These are phyloP conservation scores for Linum trigynum DNA, from an alignment of 345 rosid genomes.

Conservation along the genomic window DNA sequence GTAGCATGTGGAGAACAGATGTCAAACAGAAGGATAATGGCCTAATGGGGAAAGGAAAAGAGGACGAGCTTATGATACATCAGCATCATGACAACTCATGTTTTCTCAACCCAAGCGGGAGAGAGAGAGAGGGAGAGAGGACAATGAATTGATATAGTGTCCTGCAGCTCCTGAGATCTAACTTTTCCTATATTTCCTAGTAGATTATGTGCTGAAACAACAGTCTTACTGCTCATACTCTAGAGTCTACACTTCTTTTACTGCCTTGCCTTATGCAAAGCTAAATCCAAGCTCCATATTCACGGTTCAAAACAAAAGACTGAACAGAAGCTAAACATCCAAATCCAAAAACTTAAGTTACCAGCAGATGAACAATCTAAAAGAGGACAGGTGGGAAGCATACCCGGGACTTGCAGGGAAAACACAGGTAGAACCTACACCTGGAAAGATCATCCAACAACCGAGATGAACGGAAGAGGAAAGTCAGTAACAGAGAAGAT, in stretches of 20 bases:
- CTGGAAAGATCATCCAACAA: slow-evolving; percentile 21
- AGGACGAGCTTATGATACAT: slow-evolving; percentile 14
- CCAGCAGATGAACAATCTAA: neutral
- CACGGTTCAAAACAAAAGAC: neutral
- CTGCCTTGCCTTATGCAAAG: slow-evolving; percentile 3
- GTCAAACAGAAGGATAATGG: slow-evolving; percentile 1
- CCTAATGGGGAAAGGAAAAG: neutral
- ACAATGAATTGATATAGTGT: neutral
- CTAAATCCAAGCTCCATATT: neutral
- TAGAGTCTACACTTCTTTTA: no score
- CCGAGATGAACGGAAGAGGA: neutral
- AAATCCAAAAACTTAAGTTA: neutral
- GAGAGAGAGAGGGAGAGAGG: neutral
- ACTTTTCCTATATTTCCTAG: neutral
- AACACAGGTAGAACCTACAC: slow-evolving; percentile 37
- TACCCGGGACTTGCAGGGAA: slow-evolving; percentile 60
- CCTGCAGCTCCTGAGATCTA: slow-evolving; percentile 12
- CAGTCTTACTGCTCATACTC: no score
- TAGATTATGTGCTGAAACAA: no score
- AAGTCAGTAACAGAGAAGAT: neutral
- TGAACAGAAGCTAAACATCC: neutral
- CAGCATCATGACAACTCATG: slow-evolving; percentile 33
- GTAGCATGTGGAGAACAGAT: slow-evolving; percentile 9
- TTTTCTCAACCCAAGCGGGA: neutral
- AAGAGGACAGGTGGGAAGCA: slow-evolving; percentile 8